Evolutionary conservation across 208 protist species (phyloP), one percentile per base, ranked within the genome.

Genomic region (Crithidia acanthocephali): DNA sequence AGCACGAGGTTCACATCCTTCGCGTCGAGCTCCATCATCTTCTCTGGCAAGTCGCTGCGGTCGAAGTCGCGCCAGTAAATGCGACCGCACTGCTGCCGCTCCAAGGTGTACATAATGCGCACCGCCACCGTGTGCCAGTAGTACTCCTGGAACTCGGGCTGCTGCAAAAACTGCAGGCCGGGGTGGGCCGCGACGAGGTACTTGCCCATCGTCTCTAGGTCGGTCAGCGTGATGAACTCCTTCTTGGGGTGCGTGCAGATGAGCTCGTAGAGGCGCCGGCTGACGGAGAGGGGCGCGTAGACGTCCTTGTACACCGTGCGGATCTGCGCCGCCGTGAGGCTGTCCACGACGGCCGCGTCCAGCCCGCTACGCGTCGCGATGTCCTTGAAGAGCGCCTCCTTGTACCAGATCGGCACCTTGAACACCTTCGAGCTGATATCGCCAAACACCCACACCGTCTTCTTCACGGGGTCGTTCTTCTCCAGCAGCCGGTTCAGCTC

Each of bases 41-140:
- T 80, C 57, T 96, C 93, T 3, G 91, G 84, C 42, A 98, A 72
- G 69, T 93, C 74, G 73, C 84, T 96, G 58, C 83, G 81, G 61
- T 93, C 84, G 53, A 98, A 95, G 59, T 97, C 93, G 48, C 71
- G 79, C 73, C 94, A 87, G 40, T 81, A 90, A 20, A 99, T 86
- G 30, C 68, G 70, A 18, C 86, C 84, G 62, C 59, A 84, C 56
- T 95, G 87, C 64, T 85, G 86, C 32, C 87, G 86, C 76, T 98
- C 95, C 45, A 97, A 64, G n/a, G 71, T 66, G 77, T 98, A 99
- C 69, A 98, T 98, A 58, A 99, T 98, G 33, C 98, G 88, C 70
- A 98, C 88, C 16, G 94, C 86, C 16, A 99, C 97, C 16, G 97
- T 98, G 53, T 98, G 92, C 64, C 88, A 92, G 61, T 99, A 99